Base-by-base conservation (phyloP, 1,139 yeast genomes). In the Kazachstania sp. region DNA sequence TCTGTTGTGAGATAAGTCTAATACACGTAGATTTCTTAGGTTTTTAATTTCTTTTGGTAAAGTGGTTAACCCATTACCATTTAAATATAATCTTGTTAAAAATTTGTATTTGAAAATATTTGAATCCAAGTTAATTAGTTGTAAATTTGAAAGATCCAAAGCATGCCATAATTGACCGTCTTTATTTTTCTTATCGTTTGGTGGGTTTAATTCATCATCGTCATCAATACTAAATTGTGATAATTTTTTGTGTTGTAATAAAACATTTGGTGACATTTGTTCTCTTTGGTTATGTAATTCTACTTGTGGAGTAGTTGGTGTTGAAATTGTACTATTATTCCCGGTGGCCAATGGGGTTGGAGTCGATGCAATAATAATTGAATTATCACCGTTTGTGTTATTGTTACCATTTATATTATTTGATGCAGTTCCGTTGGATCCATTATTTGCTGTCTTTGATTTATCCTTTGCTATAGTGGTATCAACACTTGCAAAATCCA, bases 111-210 rank as follows among this genome's bases (percentile, higher is more conserved):
- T 80, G 71, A 88, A 87, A 49, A 94, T 69, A 57, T 82, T 83
- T 26, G 84, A 79, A 15, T 88, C 79, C 40, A 90, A 60, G 52
- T 78, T 76, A 53, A 79, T 73, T 47, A 92, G 71, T 23, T 95
- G 88, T 67, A 92, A 95, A 48, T 97, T 96, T 56, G 95, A 81
- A 54, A 92, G 72, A 69, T 94, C 99, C 55, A 94, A 72, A 26
- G 92, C 94, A 47, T 95, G 85, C 99, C 99, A 94, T 59, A 85
- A 75, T 68, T 90, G 97, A n/a, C 66, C 71, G 32, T 68, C 61
- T 46, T 56, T 59, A 42, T 85, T 78, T 56, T 78, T 83, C 51
- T 78, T 77, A 63, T 85, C 79, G 70, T 79, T 79, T 19, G 31
- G 29, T 20, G 37, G 44, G n/a, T 37, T 43, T 48, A 59, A 62